Conservation (phyloP, 148 eudicot genomes). For the Spergularia bocconei region DNA sequence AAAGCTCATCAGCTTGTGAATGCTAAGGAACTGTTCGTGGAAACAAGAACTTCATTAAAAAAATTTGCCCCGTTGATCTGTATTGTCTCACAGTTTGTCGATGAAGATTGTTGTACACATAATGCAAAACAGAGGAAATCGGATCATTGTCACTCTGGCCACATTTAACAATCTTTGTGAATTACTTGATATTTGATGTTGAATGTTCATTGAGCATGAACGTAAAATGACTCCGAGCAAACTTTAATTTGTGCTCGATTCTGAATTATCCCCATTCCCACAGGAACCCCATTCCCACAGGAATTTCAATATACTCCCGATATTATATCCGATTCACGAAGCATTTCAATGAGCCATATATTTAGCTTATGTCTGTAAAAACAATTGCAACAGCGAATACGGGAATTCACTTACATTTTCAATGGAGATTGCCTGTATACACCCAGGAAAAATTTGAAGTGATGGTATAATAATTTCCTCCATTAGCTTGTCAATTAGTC, state of each 20-base stretch:
- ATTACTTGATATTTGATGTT: conserved; percentile 1
- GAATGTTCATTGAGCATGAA: not conserved
- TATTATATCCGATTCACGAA: too few relatives aligned
- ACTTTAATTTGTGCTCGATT: not conserved
- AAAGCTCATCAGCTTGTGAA: conserved; percentile 63
- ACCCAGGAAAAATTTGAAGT: not conserved
- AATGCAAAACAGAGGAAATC: conserved; percentile 7
- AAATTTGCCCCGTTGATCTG: conserved; percentile 1
- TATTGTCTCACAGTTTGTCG: conserved; percentile 1
- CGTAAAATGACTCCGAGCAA: too few relatives aligned
- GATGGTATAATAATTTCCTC: not conserved
- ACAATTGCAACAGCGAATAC: too few relatives aligned
- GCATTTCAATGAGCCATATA: not conserved
- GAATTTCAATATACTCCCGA: not conserved
- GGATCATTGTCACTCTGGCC: not conserved
- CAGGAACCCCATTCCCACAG: not conserved
- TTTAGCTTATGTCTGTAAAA: too few relatives aligned
- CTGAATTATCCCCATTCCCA: not conserved
- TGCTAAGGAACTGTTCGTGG: conserved; percentile 33
- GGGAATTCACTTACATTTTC: too few relatives aligned
- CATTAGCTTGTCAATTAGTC: conserved; percentile 4
- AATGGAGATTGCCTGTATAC: too few relatives aligned
- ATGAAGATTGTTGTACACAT: conserved; percentile 19
- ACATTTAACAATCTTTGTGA: not conserved
- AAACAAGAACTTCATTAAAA: conserved; percentile 6